phyloP scores from a whole-genome alignment of 202 grass and related monocot genomes.

The Tripidium arundinaceum region DNA sequence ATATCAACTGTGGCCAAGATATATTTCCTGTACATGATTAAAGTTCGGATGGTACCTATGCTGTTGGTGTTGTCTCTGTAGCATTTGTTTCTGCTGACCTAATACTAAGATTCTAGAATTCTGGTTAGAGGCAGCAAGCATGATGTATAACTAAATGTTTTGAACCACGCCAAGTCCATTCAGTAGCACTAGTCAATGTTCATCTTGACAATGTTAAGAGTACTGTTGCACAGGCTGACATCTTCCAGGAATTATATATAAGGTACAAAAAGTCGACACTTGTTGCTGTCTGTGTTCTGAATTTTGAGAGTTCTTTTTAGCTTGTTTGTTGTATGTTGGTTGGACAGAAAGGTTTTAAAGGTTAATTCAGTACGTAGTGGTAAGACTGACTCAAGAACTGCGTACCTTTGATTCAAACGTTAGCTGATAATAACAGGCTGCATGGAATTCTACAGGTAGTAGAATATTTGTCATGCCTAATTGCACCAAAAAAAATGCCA shows the following conservation, averaged over 20 bases:
- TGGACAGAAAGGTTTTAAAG: constrained; percentile 35
- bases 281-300: neutral
- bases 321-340: constrained; percentile 19
- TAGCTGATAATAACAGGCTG: neutral
- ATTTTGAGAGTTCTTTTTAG: neutral
- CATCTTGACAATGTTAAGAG: neutral
- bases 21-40: neutral
- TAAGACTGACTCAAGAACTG: neutral
- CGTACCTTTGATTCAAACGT: neutral
- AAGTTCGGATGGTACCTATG: neutral
- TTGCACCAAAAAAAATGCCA: too few species aligned
- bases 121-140: neutral
- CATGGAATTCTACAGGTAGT: constrained; percentile 1
- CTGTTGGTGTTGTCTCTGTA: constrained; percentile 4
- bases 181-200: constrained; percentile 4
- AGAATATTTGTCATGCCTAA: neutral
- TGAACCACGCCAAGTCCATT: neutral
- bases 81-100: constrained; percentile 8
- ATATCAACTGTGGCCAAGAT: neutral
- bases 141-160: neutral
- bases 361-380: neutral
- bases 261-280: constrained; percentile 8
- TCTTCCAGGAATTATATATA: constrained; percentile 1
- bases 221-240: neutral
- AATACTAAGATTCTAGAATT: constrained; percentile 4